Conservation (phyloP, 257 asterid species). For the Datura wrightii region DNA sequence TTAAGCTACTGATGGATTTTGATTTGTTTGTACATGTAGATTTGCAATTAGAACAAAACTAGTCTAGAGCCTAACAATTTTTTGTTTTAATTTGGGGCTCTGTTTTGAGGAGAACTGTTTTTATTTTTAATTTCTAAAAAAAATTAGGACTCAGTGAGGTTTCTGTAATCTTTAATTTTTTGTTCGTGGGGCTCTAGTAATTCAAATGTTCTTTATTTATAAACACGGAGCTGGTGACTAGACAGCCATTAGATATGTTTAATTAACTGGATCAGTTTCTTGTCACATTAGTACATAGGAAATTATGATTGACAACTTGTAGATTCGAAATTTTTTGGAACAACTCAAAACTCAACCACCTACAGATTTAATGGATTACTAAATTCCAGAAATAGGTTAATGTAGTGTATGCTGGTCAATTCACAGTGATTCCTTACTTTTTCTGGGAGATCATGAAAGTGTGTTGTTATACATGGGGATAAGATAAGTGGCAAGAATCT, state of each 20-base stretch:
- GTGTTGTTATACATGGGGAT: neutral
- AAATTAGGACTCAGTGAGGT: neutral
- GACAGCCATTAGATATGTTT: neutral
- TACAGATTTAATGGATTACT: neutral
- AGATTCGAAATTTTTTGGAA: neutral
- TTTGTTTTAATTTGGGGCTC: neutral
- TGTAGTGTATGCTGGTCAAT: neutral
- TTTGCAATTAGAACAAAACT: neutral
- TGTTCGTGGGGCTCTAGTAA: neutral
- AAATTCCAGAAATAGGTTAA: neutral
- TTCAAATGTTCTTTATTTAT: neutral
- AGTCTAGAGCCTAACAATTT: neutral
- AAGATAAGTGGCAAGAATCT: neutral
- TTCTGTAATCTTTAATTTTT: neutral
- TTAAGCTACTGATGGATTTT: neutral
- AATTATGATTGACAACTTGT: neutral
- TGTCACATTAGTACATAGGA: neutral
- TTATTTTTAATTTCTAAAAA: neutral
- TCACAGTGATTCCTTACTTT: neutral
- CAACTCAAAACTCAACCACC: slow-evolving; percentile 1
- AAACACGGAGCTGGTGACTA: neutral
- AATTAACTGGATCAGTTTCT: neutral
- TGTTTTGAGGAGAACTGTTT: neutral
- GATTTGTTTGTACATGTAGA: neutral
- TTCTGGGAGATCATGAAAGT: neutral